Conservation (phyloP, 768 basidiomycete species). For the Leccinum incarnatum region DNA sequence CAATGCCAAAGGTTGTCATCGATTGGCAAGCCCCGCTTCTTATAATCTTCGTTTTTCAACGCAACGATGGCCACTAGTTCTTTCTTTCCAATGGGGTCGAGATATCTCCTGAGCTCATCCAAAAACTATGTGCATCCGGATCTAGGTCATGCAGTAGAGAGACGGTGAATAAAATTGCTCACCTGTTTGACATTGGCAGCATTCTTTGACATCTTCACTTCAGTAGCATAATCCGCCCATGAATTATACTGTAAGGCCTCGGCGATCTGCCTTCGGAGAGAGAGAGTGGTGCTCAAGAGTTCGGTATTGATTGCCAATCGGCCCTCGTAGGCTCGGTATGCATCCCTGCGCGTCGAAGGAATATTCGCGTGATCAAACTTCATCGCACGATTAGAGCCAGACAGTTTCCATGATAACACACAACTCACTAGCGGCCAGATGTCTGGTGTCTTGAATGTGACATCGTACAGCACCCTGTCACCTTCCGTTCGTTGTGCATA, state of each 20-base stretch:
- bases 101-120: constrained; percentile 64
- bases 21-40: constrained; percentile 54
- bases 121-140: constrained; percentile 52
- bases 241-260: constrained; percentile 66
- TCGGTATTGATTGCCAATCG: constrained; percentile 67
- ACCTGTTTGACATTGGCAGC: constrained; percentile 58
- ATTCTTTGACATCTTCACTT: constrained; percentile 79
- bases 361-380: constrained; percentile 76
- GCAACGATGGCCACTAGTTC: constrained; percentile 64
- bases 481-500: constrained; percentile 63
- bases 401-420: not conserved
- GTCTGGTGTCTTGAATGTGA: constrained; percentile 81
- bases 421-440: constrained; percentile 68
- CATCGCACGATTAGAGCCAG: not conserved
- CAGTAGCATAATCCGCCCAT: constrained; percentile 82
- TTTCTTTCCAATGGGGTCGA: constrained; percentile 66
- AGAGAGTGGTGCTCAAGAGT: constrained; percentile 63
- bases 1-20: constrained; percentile 74
- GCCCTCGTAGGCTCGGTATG: constrained; percentile 61
- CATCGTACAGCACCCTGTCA: constrained; percentile 57
- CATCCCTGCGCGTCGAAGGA: constrained; percentile 63
- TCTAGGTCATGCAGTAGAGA: not conserved
- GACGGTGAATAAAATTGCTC: constrained; percentile 6
- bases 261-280: constrained; percentile 67
- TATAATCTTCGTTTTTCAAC: constrained; percentile 72